Conservation (phyloP, 2,329 filamentous ascomycete genomes). For the Exophiala phaeomuriformis region DNA sequence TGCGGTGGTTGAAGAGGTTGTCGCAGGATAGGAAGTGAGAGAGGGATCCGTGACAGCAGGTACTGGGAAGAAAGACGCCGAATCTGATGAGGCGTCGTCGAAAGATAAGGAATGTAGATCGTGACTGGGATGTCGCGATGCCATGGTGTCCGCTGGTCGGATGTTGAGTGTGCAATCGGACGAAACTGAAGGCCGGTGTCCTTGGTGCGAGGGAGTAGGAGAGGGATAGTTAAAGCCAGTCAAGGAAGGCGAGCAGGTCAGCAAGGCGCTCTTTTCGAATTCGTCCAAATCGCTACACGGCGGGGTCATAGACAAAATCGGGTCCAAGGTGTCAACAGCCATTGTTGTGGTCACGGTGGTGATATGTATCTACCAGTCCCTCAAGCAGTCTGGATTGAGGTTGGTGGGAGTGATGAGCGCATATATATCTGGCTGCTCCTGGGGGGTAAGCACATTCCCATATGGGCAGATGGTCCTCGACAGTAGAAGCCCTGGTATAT, state of each 20-base stretch:
- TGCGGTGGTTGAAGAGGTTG: conserved; percentile 2
- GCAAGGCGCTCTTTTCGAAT: conserved; percentile 23
- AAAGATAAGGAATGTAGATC: conserved; percentile 19
- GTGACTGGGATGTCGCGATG: conserved; percentile 12
- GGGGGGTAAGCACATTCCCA: background rate
- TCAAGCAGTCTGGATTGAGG: background rate
- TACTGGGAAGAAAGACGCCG: conserved; percentile 21
- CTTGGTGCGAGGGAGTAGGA: conserved; percentile 24
- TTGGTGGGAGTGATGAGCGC: background rate
- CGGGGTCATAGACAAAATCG: conserved; percentile 24
- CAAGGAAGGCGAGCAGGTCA: conserved; percentile 23
- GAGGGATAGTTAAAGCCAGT: conserved; percentile 24
- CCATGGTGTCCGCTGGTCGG: conserved; percentile 14
- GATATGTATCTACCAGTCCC: background rate
- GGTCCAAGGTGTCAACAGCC: conserved; percentile 19
- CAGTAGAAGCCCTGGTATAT: background rate
- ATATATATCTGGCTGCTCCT: conserved; percentile 10
- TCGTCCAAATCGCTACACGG: conserved; percentile 26
- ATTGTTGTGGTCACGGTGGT: background rate
- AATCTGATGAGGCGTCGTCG: conserved; percentile 18
- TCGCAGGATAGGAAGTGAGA: conserved; percentile 10
- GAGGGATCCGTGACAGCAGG: conserved; percentile 17
- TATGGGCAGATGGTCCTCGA: background rate
- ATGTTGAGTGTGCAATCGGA: conserved; percentile 20
- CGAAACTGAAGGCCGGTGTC: conserved; percentile 18